Evolutionary conservation across 768 basidiomycete genomes (phyloP), one percentile per base, ranked within the genome.

Genomic region (Gymnopilus dilepis): DNA sequence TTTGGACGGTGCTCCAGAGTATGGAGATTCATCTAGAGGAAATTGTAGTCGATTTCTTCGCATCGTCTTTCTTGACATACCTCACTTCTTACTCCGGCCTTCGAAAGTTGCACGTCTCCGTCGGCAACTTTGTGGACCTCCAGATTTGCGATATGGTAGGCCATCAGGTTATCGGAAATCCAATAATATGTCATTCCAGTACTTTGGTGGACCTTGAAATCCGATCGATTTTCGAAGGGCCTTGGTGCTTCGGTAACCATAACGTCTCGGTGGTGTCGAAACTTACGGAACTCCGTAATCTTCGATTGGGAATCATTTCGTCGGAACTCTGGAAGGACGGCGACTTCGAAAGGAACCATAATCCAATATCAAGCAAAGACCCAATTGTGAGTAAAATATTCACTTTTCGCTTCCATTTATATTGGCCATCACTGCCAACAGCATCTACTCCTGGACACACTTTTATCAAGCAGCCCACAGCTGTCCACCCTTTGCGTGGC

Each of bases 71-170:
- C 41, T 17, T 58, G 2, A 50, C 51, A 4, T 58, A 62, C 28
- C 33, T 58, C 7, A 30, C 54, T 12, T 62, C 61, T 11, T 58
- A 52, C 30, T 57, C 56, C 3, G 61, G 61, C 7, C 6, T 62
- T 17, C 41, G 15, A 28, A 43, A 50, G 31, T 31, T 62, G 6
- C 9, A 24, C 9, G 13, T 62, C 11, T 17, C 38, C 4, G 12
- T 56, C 9, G 47, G 8, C 15, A 13, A 5, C 8, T 56, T 56
- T 37, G 9, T 11, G 17, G n/a, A 42, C 4, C 19, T 11, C 9
- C 7, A 12, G 26, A 21, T 13, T 26, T 52, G 47, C 3, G 61
- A 62, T 19, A 8, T 12, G 26, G 40, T 62, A 40, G 61, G 48
- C 4, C 26, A 24, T 15, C 1, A 12, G 21, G 57, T 62, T 34